Base-by-base conservation (phyloP, 495 filamentous ascomycete genomes). In the Penicillium coffeae region DNA sequence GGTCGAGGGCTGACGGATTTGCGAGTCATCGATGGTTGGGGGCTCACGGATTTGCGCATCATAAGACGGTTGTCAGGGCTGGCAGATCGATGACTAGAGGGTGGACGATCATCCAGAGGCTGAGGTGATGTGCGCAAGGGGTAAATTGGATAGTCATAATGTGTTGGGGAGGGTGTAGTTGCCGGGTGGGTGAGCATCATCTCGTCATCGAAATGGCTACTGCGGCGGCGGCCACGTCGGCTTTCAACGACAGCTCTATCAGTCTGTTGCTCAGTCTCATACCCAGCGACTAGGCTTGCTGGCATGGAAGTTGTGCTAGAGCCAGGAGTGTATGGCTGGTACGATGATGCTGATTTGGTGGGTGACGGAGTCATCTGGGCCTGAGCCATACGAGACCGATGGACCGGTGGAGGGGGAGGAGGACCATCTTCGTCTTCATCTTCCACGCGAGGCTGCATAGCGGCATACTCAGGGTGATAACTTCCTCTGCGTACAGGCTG, bases 381-480 rank as follows among this genome's bases (percentile, higher is more conserved):
- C 30, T 69, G 62, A 12, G 55, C 59, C 56, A 67, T 51, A 14
- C 55, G 58, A 25, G 69, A 66, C 58, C 71, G 70, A 69, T 69
- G 78, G 38, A 65, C 70, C 43, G 76, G 74, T 16, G 69, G 71
- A 47, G 73, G 73, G 13, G 77, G 76, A 38, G 78, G 75, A 25
- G 68, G 56, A 2, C 51, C 64, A 36, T 80, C 74, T 21, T 82
- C 76, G n/a, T 80, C 77, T 38, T 81, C 84, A 60, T 87, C 84
- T 56, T 86, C 84, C 37, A 87, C 84, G 4, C 77, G 80, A 18
- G 83, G 81, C 49, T 87, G 83, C 84, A 87, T 83, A 13, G 72
- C 69, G 32, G 74, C 72, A 50, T 74, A 73, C 35, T 71, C 61
- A 3, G 68, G 59, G 36, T 70, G 70, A 42, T 63, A 63, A 10